These are phyloP conservation scores for Hemisphaericaspora nanyangensis DNA, from an alignment of 805 yeast genomes.

Conservation along the genomic window DNA sequence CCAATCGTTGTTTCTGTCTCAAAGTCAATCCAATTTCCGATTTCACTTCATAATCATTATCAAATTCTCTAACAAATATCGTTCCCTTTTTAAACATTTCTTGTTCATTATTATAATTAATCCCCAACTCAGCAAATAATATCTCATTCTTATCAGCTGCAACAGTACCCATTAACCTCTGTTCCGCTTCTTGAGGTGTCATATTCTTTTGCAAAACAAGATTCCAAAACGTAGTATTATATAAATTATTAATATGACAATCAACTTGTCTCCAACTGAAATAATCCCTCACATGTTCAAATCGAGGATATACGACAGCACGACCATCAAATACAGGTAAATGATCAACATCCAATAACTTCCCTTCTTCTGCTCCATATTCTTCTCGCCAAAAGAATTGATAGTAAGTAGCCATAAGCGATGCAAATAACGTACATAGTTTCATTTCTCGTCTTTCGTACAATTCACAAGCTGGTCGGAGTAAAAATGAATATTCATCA, in stretches of 20 bases:
- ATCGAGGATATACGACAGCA: conserved; percentile 79
- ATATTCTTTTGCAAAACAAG: conserved; percentile 56
- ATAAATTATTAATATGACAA: conserved; percentile 91
- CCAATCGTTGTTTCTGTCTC: conserved; percentile 49
- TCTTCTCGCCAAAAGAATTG: conserved; percentile 59
- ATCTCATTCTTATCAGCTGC: conserved; percentile 88
- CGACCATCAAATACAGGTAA: conserved; percentile 91
- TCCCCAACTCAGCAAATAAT: conserved; percentile 67
- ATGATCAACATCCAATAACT: conserved; percentile 44
- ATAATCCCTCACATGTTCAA: conserved; percentile 65
- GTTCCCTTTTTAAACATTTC: conserved; percentile 89
- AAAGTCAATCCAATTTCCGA: conserved; percentile 12
- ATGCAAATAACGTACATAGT: conserved; percentile 74
- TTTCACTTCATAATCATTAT: conserved; percentile 12
- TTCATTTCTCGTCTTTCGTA: conserved; percentile 85
- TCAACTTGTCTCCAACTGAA: conserved; percentile 95
- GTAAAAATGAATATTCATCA: conserved; percentile 86
- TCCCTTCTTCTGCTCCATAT: conserved; percentile 47
- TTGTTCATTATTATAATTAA: conserved; percentile 88
- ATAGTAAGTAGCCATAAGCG: conserved; percentile 77
- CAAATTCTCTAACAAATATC: conserved; percentile 47
- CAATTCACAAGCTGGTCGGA: conserved; percentile 57
- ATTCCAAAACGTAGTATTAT: conserved; percentile 91
- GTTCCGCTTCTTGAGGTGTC: conserved; percentile 79
- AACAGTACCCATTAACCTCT: conserved; percentile 68